Evolutionary conservation across 441 rosid genomes (phyloP), one percentile per base, ranked within the genome.

Genomic region (Biscutella auriculata): DNA sequence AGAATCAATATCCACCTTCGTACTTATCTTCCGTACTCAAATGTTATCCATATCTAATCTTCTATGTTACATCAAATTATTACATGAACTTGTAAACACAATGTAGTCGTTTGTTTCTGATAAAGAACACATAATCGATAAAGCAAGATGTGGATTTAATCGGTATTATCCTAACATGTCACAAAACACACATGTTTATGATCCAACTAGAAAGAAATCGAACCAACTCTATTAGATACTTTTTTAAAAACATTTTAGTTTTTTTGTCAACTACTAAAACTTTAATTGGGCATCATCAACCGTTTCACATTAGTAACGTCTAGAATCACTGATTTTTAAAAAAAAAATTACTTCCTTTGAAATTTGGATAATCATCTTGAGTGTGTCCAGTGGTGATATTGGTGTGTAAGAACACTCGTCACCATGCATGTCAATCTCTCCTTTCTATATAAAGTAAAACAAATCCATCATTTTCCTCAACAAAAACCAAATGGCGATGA

Each of bases 321-420:
- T 39, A 41, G 27, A 34, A 6, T 29, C 17, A 46, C 6, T 5
- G 1, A 50, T 6, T 30, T 13, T 32, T 10, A 19, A 19, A 19
- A 19, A 19, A 19, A 19, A 19, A 19, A 19, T 7, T 8, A 19
- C 1, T 55, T 40, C 39, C 40, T 29, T 25, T 5, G 1, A 2
- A n/a, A 17, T 67, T 37, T 40, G 53, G 67, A 67, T 67, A 61
- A 60, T 27, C 15, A 33, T 61, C 7, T 26, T 19, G 29, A 43
- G 13, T 25, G 26, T 58, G 30, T 5, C 36, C 43, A 48, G 15
- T 21, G 16, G 8, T 53, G 19, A 47, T 34, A 2, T 39, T 12
- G 19, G 8, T 53, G 56, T 15, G 28, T 45, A 67, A 7, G 55
- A 47, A 75, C 80, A 73, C 76, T 59, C 76, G 87, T 81, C 83